phyloP scores from a whole-genome alignment of 1,139 yeast species.

The Candida freyschussii region DNA sequence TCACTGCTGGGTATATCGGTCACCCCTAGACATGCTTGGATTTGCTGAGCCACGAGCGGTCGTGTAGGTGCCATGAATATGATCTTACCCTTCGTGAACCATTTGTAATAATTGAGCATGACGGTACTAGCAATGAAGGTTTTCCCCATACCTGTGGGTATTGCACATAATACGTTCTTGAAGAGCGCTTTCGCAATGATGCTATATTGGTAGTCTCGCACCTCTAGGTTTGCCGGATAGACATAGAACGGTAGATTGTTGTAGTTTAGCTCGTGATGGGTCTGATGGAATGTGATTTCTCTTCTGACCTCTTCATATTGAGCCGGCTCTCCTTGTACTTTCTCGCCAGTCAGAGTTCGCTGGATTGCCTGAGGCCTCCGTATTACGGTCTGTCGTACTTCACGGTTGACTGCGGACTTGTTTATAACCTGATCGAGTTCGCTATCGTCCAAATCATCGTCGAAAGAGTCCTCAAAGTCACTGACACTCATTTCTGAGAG shows the following conservation, averaged over 20 bases:
- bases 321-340: constrained; percentile 27
- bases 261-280: constrained; percentile 46
- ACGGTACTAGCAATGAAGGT: constrained; percentile 94
- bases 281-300: constrained; percentile 34
- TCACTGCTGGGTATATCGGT: constrained; percentile 76
- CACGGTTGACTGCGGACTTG: constrained; percentile 30
- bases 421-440: constrained; percentile 28
- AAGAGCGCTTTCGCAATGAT: constrained; percentile 71
- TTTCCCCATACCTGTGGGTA: constrained; percentile 97
- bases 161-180: constrained; percentile 76
- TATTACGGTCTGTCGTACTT: constrained; percentile 27
- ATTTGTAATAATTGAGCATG: constrained; percentile 82
- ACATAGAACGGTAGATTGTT: constrained; percentile 46
- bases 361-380: constrained; percentile 30
- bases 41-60: constrained; percentile 97
- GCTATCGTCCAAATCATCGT: constrained; percentile 27
- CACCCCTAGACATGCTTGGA: constrained; percentile 84
- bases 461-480: constrained; percentile 14
- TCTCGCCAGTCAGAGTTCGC: constrained; percentile 30
- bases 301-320: constrained; percentile 31
- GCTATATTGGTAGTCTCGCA: constrained; percentile 83
- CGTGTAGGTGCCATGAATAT: constrained; percentile 96
- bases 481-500: constrained; percentile 8
- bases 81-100: constrained; percentile 74
- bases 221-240: constrained; percentile 81